Conservation (phyloP, 1,284 basidiomycete species). For the Pholiota adiposa region DNA sequence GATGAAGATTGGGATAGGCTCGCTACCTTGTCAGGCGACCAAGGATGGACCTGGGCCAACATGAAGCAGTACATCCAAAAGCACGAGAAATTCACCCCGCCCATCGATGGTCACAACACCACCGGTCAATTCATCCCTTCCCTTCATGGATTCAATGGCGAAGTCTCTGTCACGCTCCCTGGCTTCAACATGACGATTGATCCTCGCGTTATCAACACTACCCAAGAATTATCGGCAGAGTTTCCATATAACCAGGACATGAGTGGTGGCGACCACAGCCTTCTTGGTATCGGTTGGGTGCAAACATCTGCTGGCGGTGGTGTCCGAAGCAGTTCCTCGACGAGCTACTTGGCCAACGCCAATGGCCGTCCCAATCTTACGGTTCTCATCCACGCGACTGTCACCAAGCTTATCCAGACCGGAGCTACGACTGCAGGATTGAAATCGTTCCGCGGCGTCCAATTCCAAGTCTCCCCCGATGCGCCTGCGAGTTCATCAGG, state of each 20-base stretch:
- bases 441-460: conserved; percentile 1
- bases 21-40: conserved; percentile 21
- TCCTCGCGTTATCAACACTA: neutral
- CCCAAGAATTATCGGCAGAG: neutral
- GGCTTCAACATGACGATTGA: neutral
- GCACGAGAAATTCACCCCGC: neutral
- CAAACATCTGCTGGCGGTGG: conserved; percentile 1
- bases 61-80: conserved; percentile 4
- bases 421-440: neutral
- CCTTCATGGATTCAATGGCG: neutral
- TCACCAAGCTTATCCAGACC: neutral
- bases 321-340: conserved; percentile 5
- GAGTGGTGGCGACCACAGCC: neutral
- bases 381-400: neutral
- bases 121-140: neutral
- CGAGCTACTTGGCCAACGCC: conserved; percentile 1
- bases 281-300: conserved; percentile 2
- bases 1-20: conserved; percentile 19
- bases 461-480: neutral
- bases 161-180: neutral
- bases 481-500: neutral
- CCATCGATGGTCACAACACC: conserved; percentile 1
- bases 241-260: neutral
- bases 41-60: conserved; percentile 20
- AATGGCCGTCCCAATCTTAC: neutral